Conservation (phyloP, 345 rosid genomes). For the Noccaea caerulescens region DNA sequence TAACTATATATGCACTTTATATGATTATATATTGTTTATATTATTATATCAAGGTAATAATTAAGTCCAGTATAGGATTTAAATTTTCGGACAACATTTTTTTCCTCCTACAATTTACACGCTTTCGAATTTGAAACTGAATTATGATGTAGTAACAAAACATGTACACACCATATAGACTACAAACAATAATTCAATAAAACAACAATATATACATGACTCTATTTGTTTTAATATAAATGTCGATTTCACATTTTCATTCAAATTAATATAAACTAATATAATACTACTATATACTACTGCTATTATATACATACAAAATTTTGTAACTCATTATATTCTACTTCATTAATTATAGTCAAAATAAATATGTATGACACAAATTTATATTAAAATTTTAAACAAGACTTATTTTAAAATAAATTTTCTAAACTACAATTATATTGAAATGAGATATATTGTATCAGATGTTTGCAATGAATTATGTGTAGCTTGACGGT, state of each 20-base stretch:
- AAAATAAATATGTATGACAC: too few species aligned
- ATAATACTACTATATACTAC: background rate
- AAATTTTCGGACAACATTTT: background rate
- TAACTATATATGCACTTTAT: background rate
- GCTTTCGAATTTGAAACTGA: background rate
- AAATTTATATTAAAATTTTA: too few species aligned
- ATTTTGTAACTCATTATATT: background rate
- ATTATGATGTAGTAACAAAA: background rate
- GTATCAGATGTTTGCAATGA: too few species aligned
- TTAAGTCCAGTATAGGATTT: background rate
- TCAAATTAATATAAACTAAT: background rate
- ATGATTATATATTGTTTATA: background rate
- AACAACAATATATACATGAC: background rate
- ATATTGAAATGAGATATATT: too few species aligned
- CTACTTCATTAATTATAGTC: too few species aligned
- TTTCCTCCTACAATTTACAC: slow-evolving; percentile 1
- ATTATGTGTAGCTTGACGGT: background rate
- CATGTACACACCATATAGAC: background rate
- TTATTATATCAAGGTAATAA: background rate
- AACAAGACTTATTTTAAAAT: too few species aligned
- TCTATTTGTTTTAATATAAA: background rate
- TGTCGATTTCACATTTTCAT: background rate
- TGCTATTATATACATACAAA: background rate
- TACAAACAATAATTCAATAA: background rate
- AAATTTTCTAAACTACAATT: too few species aligned